phyloP scores from a whole-genome alignment of 2,329 filamentous ascomycete genomes.

The Botryotinia globosa region DNA sequence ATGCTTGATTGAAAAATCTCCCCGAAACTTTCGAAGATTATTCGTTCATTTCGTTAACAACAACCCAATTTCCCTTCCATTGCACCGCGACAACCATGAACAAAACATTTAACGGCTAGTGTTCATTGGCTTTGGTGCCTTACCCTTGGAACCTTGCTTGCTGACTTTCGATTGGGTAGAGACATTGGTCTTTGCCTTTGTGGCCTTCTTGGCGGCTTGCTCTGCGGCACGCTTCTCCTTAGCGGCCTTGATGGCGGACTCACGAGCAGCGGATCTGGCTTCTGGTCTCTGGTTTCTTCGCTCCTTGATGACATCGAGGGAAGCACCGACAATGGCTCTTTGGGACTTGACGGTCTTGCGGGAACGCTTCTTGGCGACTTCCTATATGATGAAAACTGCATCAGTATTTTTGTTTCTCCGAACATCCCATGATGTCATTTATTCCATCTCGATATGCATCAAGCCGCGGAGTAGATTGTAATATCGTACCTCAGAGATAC shows the following conservation, averaged over 20 bases:
- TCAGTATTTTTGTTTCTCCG: slow-evolving; percentile 8
- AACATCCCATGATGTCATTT: slow-evolving; percentile 14
- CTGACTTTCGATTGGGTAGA: slow-evolving; percentile 66
- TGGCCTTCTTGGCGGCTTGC: slow-evolving; percentile 93
- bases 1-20: slow-evolving; percentile 32
- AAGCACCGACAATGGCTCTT: slow-evolving; percentile 98
- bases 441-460: not conserved
- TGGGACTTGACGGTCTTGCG: slow-evolving; percentile 98
- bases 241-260: slow-evolving; percentile 88
- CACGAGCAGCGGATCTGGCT: slow-evolving; percentile 87
- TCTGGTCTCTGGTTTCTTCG: slow-evolving; percentile 91
- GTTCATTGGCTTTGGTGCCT: slow-evolving; percentile 78
- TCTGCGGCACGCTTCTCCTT: slow-evolving; percentile 96
- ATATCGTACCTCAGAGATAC: slow-evolving; percentile 95
- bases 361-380: slow-evolving; percentile 99
- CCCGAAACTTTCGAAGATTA: slow-evolving; percentile 3
- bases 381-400: slow-evolving; percentile 54
- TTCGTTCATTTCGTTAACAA: slow-evolving; percentile 26
- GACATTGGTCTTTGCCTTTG: slow-evolving; percentile 94
- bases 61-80: slow-evolving; percentile 25
- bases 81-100: slow-evolving; percentile 14
- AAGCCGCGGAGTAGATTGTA: not conserved
- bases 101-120: slow-evolving; percentile 70
- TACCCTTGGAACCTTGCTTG: slow-evolving; percentile 97
- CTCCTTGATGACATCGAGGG: slow-evolving; percentile 99